These are phyloP conservation scores for Penicillium ucsense DNA, from an alignment of 495 filamentous ascomycete genomes.

Conservation along the genomic window DNA sequence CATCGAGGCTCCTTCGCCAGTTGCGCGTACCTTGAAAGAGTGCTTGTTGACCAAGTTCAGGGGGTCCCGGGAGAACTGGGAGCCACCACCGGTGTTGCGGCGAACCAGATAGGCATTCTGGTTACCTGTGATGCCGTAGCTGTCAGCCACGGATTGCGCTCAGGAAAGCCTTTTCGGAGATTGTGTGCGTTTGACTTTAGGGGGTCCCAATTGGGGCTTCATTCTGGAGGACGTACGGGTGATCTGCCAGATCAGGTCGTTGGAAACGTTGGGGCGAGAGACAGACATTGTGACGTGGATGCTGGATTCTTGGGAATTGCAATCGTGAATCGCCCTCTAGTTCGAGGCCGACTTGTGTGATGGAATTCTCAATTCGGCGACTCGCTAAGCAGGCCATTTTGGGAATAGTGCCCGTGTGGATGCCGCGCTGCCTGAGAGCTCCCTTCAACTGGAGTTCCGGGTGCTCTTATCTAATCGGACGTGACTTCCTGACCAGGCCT, in stretches of 20 bases:
- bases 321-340: conserved; percentile 18
- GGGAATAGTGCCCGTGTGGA: conserved; percentile 19
- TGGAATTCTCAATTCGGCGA: conserved; percentile 17
- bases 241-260: conserved; percentile 86
- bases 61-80: conserved; percentile 87
- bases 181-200: too few relatives aligned
- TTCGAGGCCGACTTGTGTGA: conserved; percentile 22
- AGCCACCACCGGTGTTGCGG: conserved; percentile 63
- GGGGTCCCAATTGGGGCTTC: not conserved
- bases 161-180: too few relatives aligned
- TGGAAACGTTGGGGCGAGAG: conserved; percentile 56
- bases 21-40: conserved; percentile 67
- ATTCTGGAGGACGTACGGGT: conserved; percentile 54
- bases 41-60: conserved; percentile 86
- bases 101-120: conserved; percentile 84
- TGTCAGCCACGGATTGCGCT: conserved; percentile 11
- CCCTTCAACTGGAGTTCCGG: too few relatives aligned
- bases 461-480: not conserved
- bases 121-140: conserved; percentile 43
- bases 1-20: not conserved
- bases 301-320: conserved; percentile 11
- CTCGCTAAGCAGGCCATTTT: conserved; percentile 38
- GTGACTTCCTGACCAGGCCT: not conserved
- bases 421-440: not conserved
- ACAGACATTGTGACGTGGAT: conserved; percentile 33